Base-by-base conservation (phyloP, 2,329 filamentous ascomycete genomes). In the Elsinoe australis region DNA sequence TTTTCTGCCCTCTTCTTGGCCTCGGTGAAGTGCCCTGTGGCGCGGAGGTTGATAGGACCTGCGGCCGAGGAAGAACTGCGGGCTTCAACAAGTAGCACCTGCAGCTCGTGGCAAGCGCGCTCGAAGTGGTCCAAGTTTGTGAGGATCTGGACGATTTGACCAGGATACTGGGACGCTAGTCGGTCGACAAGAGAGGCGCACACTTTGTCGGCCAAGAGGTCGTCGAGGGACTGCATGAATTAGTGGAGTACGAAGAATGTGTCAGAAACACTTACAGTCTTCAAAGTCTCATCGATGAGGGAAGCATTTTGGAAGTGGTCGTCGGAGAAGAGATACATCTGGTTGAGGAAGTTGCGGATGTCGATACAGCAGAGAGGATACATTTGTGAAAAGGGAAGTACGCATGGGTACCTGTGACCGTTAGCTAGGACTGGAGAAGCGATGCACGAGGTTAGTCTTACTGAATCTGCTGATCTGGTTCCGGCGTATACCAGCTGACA, bases 331-430 rank as follows among this genome's bases (percentile, higher is more conserved):
- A 94, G 89, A 65, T 96, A 96, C 60, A 98, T 96, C 61, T 96
- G 89, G 64, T 95, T 95, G 51, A 96, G 72, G 64, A 98, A 96
- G 65, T 95, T 95, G 32, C 90, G 80, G 58, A 98, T 95, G 61
- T 96, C 88, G 62, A 96, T 96, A 70, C 92, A 98, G 67, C 92
- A 95, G 24, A 96, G 75, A 1, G 92, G 90, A 62, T 98, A 98
- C 92, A 98, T 98, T 59, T 96, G 89, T 9, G 89, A 95, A 64
- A 98, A 98, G 0, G 92, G 94, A 1, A 98, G 72, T n/a, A 95
- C 87, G 57, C 85, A 94, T 4, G 92, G 94, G 63, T 95, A 95
- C 9, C 85, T 52, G 24, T 32, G 8, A 10, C n/a, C 24, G n/a
- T 44, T 15, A 32, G 39, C 15, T 15, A 14, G 9, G n/a, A n/a